These are phyloP conservation scores for Termitomyces sp. DNA, from an alignment of 768 basidiomycete genomes.

Conservation along the genomic window DNA sequence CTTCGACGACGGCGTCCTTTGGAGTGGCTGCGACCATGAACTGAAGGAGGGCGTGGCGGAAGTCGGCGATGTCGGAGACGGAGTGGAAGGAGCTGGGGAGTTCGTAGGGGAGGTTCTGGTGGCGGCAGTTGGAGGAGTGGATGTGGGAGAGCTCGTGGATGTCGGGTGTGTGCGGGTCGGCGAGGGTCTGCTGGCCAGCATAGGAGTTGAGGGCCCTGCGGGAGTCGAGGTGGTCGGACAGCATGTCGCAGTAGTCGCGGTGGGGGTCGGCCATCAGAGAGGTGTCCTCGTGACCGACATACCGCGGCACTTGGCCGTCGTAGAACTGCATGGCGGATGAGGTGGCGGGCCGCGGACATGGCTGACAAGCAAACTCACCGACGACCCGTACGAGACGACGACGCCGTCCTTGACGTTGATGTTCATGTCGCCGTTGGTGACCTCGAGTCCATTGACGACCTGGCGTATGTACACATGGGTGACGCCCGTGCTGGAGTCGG, in stretches of 20 bases:
- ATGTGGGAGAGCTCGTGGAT: slow-evolving; percentile 38
- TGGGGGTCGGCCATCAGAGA: slow-evolving; percentile 31
- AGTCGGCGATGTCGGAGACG: slow-evolving; percentile 30
- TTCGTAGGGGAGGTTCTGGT: slow-evolving; percentile 34
- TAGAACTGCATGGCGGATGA: slow-evolving; percentile 55
- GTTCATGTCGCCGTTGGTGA: slow-evolving; percentile 89
- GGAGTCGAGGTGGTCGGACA: slow-evolving; percentile 29
- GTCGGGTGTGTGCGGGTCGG: slow-evolving; percentile 13
- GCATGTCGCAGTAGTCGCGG: slow-evolving; percentile 45
- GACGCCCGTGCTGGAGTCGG: slow-evolving; percentile 79
- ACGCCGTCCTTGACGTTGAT: slow-evolving; percentile 83
- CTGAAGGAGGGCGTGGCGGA: slow-evolving; percentile 57
- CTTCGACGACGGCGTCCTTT: slow-evolving; percentile 35
- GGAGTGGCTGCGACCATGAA: slow-evolving; percentile 79
- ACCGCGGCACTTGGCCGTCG: slow-evolving; percentile 47
- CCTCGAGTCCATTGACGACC: slow-evolving; percentile 79
- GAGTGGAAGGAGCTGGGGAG: slow-evolving; percentile 21
- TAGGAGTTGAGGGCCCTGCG: slow-evolving; percentile 21
- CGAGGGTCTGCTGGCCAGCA: slow-evolving; percentile 32
- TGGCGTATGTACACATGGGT: slow-evolving; percentile 89
- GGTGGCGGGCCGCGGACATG: background rate
- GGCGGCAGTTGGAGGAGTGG: slow-evolving; percentile 52
- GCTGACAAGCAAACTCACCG: slow-evolving; percentile 41
- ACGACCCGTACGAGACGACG: slow-evolving; percentile 84
- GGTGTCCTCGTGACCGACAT: slow-evolving; percentile 24